phyloP scores from a whole-genome alignment of 805 yeast genomes.

The Teunomyces stri region DNA sequence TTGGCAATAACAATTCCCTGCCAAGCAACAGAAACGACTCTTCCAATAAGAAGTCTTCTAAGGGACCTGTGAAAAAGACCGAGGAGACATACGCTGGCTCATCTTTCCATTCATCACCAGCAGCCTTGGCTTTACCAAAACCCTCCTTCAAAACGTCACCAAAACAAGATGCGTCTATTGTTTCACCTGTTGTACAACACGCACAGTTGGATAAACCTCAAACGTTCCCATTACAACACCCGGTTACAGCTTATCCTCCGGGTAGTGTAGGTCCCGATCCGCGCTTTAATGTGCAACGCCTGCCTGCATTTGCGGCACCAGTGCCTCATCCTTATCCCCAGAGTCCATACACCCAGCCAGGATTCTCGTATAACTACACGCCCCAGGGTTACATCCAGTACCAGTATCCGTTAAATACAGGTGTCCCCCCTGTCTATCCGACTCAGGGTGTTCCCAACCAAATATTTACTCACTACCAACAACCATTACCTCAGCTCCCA shows the following conservation, averaged over 20 bases:
- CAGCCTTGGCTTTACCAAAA: conserved; percentile 54
- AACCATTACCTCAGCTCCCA: conserved; percentile 9
- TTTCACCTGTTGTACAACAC: conserved; percentile 1
- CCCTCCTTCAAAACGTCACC: conserved; percentile 46
- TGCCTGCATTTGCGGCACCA: not conserved
- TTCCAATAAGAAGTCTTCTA: not conserved
- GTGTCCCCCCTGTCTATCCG: conserved; percentile 9
- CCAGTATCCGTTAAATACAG: conserved; percentile 17
- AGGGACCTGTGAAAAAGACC: conserved; percentile 4
- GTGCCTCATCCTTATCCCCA: not conserved
- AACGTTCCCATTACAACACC: conserved; percentile 17
- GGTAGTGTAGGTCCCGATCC: conserved; percentile 11
- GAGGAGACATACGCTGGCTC: conserved; percentile 53
- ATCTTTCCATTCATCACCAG: conserved; percentile 55
- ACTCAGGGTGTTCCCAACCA: conserved; percentile 4
- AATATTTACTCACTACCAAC: conserved; percentile 9
- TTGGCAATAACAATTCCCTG: conserved; percentile 13
- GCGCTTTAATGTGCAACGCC: not conserved
- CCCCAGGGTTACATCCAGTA: conserved; percentile 35
- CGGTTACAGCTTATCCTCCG: conserved; percentile 35
- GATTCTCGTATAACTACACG: conserved; percentile 28
- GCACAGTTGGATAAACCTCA: not conserved
- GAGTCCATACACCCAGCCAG: conserved; percentile 23
- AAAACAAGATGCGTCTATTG: conserved; percentile 8
- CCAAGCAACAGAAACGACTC: conserved; percentile 1